Evolutionary conservation across 1,139 yeast genomes (phyloP).

Genomic region (Pichia sp.): DNA sequence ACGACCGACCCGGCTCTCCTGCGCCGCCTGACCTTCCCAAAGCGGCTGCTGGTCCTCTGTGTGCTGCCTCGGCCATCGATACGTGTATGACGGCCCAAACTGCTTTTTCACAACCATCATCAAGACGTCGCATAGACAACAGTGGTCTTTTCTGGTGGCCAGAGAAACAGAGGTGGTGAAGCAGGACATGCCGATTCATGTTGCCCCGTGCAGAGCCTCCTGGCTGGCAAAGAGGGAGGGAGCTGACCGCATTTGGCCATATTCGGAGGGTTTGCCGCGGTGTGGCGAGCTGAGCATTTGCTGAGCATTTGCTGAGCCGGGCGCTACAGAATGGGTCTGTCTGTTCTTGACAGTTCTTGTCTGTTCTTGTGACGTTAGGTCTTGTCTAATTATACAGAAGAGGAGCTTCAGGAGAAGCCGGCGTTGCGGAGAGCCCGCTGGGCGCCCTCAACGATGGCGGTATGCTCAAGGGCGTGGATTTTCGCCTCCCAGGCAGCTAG

Average conservation of each 20-base stretch:
- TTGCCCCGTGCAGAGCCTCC: neutral
- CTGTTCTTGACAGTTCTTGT: too few relatives aligned
- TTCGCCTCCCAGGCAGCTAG: slow-evolving; percentile 75
- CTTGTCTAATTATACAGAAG: too few relatives aligned
- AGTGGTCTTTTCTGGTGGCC: neutral
- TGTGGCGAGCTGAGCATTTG: neutral
- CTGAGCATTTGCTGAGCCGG: too few relatives aligned
- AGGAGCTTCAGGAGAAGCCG: neutral
- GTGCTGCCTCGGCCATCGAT: too few relatives aligned
- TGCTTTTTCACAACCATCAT: too few relatives aligned
- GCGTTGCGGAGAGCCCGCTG: slow-evolving; percentile 37
- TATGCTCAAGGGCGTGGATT: slow-evolving; percentile 83
- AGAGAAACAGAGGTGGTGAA: neutral
- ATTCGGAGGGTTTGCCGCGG: too few relatives aligned
- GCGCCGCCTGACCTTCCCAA: neutral
- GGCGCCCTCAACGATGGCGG: slow-evolving; percentile 91
- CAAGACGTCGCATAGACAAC: neutral
- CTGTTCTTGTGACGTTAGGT: too few relatives aligned
- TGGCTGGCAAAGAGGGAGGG: too few relatives aligned
- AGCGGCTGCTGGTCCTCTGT: neutral
- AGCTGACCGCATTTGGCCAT: too few relatives aligned
- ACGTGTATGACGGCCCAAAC: too few relatives aligned
- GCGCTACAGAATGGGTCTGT: too few relatives aligned
- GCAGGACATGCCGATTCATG: neutral
- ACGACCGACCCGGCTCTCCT: neutral